Conservation (phyloP, 2,329 filamentous ascomycete species). For the Ilyonectria destructans region DNA sequence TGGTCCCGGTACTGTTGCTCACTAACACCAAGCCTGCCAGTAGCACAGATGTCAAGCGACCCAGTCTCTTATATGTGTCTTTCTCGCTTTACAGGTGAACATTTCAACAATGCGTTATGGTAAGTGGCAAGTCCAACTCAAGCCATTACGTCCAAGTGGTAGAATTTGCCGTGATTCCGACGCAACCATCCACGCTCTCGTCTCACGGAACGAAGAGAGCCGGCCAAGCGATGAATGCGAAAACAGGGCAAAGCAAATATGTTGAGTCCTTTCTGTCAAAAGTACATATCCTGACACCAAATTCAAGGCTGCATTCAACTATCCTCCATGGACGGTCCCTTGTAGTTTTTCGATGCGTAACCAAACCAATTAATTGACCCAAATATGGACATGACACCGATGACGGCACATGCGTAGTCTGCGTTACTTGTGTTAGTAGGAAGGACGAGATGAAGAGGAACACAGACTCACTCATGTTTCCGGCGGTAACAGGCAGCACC, state of each 20-base stretch:
- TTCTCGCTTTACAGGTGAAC: neutral
- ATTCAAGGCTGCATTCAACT: conserved; percentile 17
- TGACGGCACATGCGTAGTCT: conserved; percentile 27
- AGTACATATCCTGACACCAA: conserved; percentile 5
- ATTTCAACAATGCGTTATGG: neutral
- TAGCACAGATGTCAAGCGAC: conserved; percentile 20
- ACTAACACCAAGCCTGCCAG: conserved; percentile 10
- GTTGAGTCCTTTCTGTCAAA: conserved; percentile 3
- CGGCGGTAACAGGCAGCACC: conserved; percentile 25
- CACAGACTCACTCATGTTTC: conserved; percentile 29
- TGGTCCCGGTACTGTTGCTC: conserved; percentile 13
- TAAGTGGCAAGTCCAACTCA: neutral
- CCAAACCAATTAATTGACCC: conserved; percentile 23
- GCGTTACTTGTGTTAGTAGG: conserved; percentile 11
- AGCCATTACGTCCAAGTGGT: neutral
- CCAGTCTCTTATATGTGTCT: neutral
- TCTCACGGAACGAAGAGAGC: neutral
- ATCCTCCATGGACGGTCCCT: conserved; percentile 18
- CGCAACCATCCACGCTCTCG: conserved; percentile 1
- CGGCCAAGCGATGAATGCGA: neutral
- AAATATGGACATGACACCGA: conserved; percentile 26
- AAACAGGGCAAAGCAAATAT: neutral
- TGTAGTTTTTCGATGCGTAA: conserved; percentile 28
- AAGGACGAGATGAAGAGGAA: neutral
- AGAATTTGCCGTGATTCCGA: neutral